Evolutionary conservation across 768 basidiomycete genomes (phyloP).

Genomic region (Tricholoma bakamatsutake): DNA sequence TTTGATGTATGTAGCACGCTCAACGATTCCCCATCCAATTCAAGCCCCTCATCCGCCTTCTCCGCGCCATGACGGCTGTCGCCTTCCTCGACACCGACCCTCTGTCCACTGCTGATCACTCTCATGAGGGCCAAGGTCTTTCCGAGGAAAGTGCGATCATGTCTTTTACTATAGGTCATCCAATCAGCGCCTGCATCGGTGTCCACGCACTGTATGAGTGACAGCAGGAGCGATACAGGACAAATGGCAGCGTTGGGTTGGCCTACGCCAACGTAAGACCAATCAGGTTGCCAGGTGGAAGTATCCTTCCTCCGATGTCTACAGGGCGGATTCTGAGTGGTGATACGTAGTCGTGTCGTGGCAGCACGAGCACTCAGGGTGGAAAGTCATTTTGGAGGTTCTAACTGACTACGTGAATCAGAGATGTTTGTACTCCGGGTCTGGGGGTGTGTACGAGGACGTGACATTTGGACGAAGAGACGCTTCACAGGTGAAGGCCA

Average conservation of each 20-base stretch:
- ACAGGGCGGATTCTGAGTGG: conserved; percentile 66
- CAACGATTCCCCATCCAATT: conserved; percentile 82
- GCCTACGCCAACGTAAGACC: conserved; percentile 63
- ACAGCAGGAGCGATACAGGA: conserved; percentile 53
- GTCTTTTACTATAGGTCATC: conserved; percentile 78
- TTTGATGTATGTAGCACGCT: conserved; percentile 78
- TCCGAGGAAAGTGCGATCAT: conserved; percentile 56
- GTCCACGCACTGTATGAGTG: conserved; percentile 69
- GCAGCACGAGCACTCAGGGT: conserved; percentile 80
- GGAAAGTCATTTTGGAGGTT: conserved; percentile 81
- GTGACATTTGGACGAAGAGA: conserved; percentile 48
- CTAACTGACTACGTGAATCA: conserved; percentile 70
- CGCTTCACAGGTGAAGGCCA: conserved; percentile 30
- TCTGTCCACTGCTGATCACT: conserved; percentile 47
- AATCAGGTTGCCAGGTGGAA: conserved; percentile 72
- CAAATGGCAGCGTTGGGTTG: conserved; percentile 40
- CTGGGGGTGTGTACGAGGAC: conserved; percentile 42
- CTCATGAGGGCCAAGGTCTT: conserved; percentile 31
- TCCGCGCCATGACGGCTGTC: conserved; percentile 70
- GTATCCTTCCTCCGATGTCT: conserved; percentile 59
- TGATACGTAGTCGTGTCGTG: conserved; percentile 72
- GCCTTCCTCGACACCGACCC: conserved; percentile 76
- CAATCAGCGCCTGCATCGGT: conserved; percentile 54
- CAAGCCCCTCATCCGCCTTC: conserved; percentile 59
- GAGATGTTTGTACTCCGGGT: conserved; percentile 37